These are phyloP conservation scores for Candida nonsorbophila DNA, from an alignment of 805 yeast species.

Conservation along the genomic window DNA sequence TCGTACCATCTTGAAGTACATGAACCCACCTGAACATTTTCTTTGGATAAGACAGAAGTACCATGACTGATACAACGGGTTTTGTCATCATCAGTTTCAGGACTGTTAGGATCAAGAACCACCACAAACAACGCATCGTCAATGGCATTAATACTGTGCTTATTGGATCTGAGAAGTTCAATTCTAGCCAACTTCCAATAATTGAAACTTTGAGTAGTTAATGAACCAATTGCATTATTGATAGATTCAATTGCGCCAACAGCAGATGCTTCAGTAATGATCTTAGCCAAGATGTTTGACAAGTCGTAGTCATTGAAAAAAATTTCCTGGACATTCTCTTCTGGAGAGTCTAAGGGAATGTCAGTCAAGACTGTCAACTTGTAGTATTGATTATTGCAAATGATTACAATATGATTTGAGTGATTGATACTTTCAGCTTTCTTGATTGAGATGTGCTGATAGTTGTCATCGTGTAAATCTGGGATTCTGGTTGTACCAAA, in stretches of 20 bases:
- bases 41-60: constrained; percentile 34
- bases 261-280: constrained; percentile 32
- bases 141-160: constrained; percentile 27
- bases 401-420: constrained; percentile 45
- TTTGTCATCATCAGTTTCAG: constrained; percentile 43
- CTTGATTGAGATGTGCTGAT: constrained; percentile 27
- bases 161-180: constrained; percentile 36
- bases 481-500: constrained; percentile 65
- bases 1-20: constrained; percentile 60
- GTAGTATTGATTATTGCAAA: constrained; percentile 48
- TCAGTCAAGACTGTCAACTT: constrained; percentile 42
- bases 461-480: constrained; percentile 17
- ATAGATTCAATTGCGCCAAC: constrained; percentile 33
- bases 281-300: constrained; percentile 36
- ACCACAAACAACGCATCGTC: constrained; percentile 50
- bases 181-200: constrained; percentile 45
- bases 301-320: constrained; percentile 54
- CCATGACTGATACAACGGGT: constrained; percentile 50
- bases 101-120: constrained; percentile 45
- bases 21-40: constrained; percentile 47
- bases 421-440: constrained; percentile 23
- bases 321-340: constrained; percentile 26
- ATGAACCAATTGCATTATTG: constrained; percentile 46
- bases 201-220: constrained; percentile 48
- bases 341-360: constrained; percentile 15